Base-by-base conservation (phyloP, 768 basidiomycete genomes). In the Kockovaella imperatae region DNA sequence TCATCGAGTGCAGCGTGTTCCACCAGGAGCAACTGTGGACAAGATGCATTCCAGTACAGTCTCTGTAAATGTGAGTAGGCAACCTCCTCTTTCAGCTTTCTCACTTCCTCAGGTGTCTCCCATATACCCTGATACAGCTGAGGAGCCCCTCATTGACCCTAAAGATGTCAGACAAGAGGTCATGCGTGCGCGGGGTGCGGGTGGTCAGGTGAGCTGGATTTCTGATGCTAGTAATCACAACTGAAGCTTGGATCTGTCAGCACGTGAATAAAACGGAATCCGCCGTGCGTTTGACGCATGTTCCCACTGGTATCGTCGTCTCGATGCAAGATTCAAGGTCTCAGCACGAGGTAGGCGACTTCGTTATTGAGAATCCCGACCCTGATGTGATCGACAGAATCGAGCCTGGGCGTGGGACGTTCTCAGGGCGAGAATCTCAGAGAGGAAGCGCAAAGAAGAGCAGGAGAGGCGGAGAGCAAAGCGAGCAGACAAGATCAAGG, bases 211-310 rank as follows among this genome's bases (percentile, higher is more conserved):
- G 52, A 45, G 75, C n/a, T n/a, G n/a, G n/a, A n/a, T n/a, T 59
- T 8, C 18, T 23, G 29, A 32, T 32, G 11, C 32, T 25, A n/a
- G 26, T 34, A 21, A 32, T 26, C 28, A 44, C 40, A 15, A 42
- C 25, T 28, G 26, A 1, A 38, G 30, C 25, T 7, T 15, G 6
- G 20, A 42, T 20, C 14, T 25, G 8, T 6, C 56, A 96, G 84
- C 93, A 97, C 72, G 95, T 97, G 62, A 99, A 99, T 74, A 87
- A 84, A 77, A 97, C 95, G 0, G 95, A 99, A 72, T 96, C 93
- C 2, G 93, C 95, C 2, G 90, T 99, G 18, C 83, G 95, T 1
- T 71, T 97, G 36, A 93, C 89, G 0, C 95, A 99, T 61, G 73
- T 85, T 13, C 93, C 95, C 1, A 86, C 88, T 3, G 90, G 93